Evolutionary conservation across 2,329 filamentous ascomycete genomes (phyloP).

Genomic region (Chrysoporthe cubensis): DNA sequence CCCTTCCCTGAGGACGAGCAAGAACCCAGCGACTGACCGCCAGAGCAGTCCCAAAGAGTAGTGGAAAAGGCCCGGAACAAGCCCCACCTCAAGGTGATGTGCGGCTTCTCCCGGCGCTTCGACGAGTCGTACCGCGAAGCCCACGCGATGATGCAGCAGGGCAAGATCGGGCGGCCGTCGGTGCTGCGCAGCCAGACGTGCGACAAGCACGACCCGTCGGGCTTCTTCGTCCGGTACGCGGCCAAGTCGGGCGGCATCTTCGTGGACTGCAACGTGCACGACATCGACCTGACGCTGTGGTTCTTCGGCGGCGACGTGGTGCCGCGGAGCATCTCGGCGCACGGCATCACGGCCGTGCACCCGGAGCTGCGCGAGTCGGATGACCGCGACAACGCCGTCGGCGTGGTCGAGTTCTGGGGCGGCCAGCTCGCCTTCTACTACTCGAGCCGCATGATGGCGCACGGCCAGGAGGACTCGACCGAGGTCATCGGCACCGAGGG

Average conservation of each 20-base stretch:
- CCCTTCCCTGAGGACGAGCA: background rate
- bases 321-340: conserved; percentile 59
- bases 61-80: conserved; percentile 58
- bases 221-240: conserved; percentile 71
- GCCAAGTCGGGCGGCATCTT: conserved; percentile 70
- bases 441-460: conserved; percentile 67
- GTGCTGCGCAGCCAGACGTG: conserved; percentile 69
- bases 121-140: conserved; percentile 68
- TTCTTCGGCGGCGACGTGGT: conserved; percentile 60
- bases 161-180: conserved; percentile 61
- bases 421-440: conserved; percentile 69
- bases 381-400: conserved; percentile 66
- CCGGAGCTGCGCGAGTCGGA: conserved; percentile 60
- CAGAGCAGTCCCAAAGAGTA: conserved; percentile 45
- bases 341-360: conserved; percentile 63
- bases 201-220: conserved; percentile 66
- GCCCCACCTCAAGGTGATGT: conserved; percentile 67
- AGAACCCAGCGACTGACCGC: background rate
- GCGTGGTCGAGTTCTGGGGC: conserved; percentile 67
- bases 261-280: conserved; percentile 72
- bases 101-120: conserved; percentile 69
- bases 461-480: conserved; percentile 68
- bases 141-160: conserved; percentile 52
- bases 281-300: conserved; percentile 69
- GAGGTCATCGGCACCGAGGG: conserved; percentile 70